Percentiles rank a stretch among this genome's conserved stretches.
These are phyloP conservation scores for Salix caprea DNA, from an alignment of 345 rosid species.

Conservation along the genomic window DNA sequence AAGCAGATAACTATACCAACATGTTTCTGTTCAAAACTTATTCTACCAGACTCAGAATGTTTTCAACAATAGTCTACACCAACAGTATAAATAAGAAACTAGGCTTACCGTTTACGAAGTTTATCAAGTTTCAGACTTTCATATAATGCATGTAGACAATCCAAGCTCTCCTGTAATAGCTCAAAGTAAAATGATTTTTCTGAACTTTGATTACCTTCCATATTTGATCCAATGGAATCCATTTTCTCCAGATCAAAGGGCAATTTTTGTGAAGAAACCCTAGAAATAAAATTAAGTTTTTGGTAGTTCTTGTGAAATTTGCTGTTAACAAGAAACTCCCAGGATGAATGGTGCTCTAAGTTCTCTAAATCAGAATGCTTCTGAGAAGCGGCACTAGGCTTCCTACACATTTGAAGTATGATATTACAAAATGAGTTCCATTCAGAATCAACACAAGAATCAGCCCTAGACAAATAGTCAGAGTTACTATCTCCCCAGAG, in stretches of 20 bases:
- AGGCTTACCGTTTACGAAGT: constrained; percentile 75
- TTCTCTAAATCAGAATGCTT: constrained; percentile 29
- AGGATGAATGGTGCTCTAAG: constrained; percentile 44
- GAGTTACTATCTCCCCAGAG: constrained; percentile 72
- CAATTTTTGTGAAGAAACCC: constrained; percentile 28
- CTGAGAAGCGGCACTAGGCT: constrained; percentile 33
- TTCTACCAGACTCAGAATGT: not conserved
- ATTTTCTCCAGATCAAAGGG: constrained; percentile 27
- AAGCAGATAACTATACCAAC: no score
- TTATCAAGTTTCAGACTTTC: constrained; percentile 88
- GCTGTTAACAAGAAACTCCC: constrained; percentile 88
- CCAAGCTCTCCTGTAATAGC: constrained; percentile 58
- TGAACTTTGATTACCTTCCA: constrained; percentile 30
- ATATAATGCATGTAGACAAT: constrained; percentile 81
- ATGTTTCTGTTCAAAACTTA: no score
- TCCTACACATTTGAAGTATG: constrained; percentile 57
- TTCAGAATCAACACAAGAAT: constrained; percentile 52
- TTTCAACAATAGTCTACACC: not conserved
- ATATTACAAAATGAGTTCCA: constrained; percentile 67
- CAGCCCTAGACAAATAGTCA: constrained; percentile 41
- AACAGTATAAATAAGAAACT: not conserved
- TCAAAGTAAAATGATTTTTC: constrained; percentile 43
- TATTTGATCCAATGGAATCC: constrained; percentile 29
- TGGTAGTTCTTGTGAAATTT: constrained; percentile 69
- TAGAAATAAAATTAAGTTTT: constrained; percentile 35